Evolutionary conservation across 345 rosid genomes (phyloP), one percentile per base, ranked within the genome.

Genomic region (Hibiscus mutabilis): DNA sequence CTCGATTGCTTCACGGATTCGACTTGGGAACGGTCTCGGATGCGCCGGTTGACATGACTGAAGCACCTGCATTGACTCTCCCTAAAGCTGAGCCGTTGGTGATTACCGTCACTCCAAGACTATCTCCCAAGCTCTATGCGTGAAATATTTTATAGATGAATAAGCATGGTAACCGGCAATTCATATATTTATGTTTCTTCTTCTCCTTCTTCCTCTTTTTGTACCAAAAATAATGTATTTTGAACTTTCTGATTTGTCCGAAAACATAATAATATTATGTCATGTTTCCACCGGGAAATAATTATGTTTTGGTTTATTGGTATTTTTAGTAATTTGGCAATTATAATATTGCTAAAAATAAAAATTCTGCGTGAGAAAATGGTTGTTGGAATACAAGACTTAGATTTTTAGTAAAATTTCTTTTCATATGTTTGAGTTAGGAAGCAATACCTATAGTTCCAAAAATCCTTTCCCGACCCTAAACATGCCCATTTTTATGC

Each of bases 71-170:
- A 7, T 42, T 86, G 46, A 78, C 81, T 63, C 77, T 77, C 53
- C 87, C 87, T 9, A 84, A 71, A 71, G 87, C 84, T 58, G 82
- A 82, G 2, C 84, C 88, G 7, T 75, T 85, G 18, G 82, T 77
- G 68, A 85, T 81, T 47, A 33, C 77, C 11, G 75, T 85, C 24
- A 72, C 74, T 3, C 89, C 89, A 12, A 85, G 87, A 72, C 81
- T 81, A 15, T 44, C 78, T 27, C 53, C 66, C 51, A 47, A 52
- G 4, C 73, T 70, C 33, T 76, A 76, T 14, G 72, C 21, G 6
- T 61, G 51, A 46, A 46, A 46, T 44, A 44, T 44, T 11, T 46
- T 46, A 13, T 13, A 10, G 15, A 55, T 19, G 25, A 55, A 55
- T 55, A 55, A 55, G 59, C 59, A 19, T 53, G 58, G 12, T 0